A percentile compares a stretch with the other conserved stretches of the same genome.
phyloP scores from a whole-genome alignment of 441 rosid genomes.

The Populus hybrid region DNA sequence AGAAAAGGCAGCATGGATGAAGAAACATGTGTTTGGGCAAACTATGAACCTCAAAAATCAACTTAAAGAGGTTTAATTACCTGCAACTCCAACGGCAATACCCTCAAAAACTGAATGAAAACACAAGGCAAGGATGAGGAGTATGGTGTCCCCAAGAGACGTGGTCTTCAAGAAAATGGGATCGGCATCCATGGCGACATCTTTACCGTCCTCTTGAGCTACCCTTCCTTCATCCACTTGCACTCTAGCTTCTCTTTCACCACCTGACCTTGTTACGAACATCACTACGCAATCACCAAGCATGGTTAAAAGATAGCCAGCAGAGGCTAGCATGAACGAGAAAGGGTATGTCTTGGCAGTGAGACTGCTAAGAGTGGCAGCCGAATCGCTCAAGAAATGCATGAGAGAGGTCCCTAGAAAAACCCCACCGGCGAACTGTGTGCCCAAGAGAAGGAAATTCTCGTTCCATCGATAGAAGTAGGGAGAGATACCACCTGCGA shows the following conservation, averaged over 20 bases:
- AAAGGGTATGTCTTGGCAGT: constrained; percentile 53
- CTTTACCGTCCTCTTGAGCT: constrained; percentile 15
- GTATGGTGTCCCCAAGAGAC: constrained; percentile 55
- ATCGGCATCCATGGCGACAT: constrained; percentile 21
- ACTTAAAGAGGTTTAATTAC: constrained; percentile 23
- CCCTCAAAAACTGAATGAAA: constrained; percentile 87
- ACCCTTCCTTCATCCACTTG: constrained; percentile 32
- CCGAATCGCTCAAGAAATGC: constrained; percentile 74
- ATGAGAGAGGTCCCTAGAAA: constrained; percentile 73
- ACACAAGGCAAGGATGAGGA: constrained; percentile 65
- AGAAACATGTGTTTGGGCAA: neutral
- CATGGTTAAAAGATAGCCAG: constrained; percentile 72
- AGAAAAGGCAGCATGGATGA: neutral
- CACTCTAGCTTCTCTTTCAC: constrained; percentile 26
- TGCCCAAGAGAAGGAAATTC: constrained; percentile 62
- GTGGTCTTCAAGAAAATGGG: constrained; percentile 38
- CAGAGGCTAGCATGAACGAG: constrained; percentile 63
- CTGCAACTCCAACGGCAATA: constrained; percentile 71
- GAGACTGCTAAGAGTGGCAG: constrained; percentile 49
- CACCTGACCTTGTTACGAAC: constrained; percentile 24
- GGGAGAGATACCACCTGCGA: constrained; percentile 60
- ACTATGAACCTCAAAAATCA: neutral
- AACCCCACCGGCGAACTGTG: constrained; percentile 83
- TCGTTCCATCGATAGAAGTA: constrained; percentile 67
- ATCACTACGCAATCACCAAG: constrained; percentile 54